Conservation (phyloP, 768 basidiomycete genomes). For the Suillus subaureus region DNA sequence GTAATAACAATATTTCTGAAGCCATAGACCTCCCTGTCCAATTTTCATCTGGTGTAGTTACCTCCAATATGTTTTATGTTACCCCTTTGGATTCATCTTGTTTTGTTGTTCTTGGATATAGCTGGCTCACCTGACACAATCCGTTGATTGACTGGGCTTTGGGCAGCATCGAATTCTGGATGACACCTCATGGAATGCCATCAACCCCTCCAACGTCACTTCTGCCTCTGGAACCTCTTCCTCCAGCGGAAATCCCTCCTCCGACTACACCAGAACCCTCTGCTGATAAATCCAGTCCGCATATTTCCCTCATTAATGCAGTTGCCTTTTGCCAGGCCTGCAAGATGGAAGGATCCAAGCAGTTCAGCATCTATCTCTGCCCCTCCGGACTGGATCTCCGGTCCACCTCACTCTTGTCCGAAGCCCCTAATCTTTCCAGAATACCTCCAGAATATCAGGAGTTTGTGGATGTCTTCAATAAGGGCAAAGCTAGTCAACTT, state of each 20-base stretch:
- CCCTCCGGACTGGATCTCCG: neutral
- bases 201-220: neutral
- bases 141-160: neutral
- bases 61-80: neutral
- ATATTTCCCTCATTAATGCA: neutral
- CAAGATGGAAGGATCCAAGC: neutral
- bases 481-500: too few species aligned
- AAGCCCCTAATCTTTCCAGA: fast-evolving
- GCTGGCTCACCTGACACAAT: conserved; percentile 9
- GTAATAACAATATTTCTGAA: neutral
- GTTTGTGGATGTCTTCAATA: too few species aligned
- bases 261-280: neutral
- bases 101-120: conserved; percentile 8
- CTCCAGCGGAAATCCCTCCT: neutral
- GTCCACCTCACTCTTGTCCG: neutral
- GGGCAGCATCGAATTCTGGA: neutral
- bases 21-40: neutral
- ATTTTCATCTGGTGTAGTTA: conserved; percentile 1
- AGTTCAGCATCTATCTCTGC: neutral
- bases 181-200: neutral
- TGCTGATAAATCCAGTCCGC: neutral
- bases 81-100: conserved; percentile 11
- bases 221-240: too few species aligned
- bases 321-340: neutral
- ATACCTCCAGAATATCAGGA: too few species aligned